Conservation (phyloP, 352 stramenopile species). For the Globisporangium cederbergense region DNA sequence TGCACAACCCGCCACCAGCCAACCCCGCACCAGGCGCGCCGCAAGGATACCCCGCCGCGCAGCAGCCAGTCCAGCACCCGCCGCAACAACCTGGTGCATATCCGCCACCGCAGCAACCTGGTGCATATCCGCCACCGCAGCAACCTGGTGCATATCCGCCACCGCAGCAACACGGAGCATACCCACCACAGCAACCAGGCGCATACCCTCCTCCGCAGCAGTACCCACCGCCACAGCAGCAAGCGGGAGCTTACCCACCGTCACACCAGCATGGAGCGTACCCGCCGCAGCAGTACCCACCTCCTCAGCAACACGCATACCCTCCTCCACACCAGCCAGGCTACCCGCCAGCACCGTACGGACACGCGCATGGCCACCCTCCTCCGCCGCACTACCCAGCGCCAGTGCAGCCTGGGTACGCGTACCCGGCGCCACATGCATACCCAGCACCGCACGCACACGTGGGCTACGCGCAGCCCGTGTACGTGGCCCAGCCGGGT, state of each 20-base stretch:
- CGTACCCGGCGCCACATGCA: slow-evolving; percentile 8
- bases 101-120: neutral
- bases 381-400: slow-evolving; percentile 13
- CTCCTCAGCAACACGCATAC: slow-evolving; percentile 12
- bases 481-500: slow-evolving; percentile 27
- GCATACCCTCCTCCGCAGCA: slow-evolving; percentile 19
- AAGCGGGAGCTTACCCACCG: slow-evolving; percentile 9
- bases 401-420: slow-evolving; percentile 12
- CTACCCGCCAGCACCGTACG: neutral
- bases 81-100: neutral
- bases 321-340: neutral
- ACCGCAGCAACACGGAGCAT: slow-evolving; percentile 11
- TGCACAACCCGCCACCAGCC: slow-evolving; percentile 3
- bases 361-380: slow-evolving; percentile 9
- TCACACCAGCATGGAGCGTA: slow-evolving; percentile 21
- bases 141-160: neutral
- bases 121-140: neutral
- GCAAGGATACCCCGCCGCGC: neutral
- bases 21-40: neutral
- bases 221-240: neutral
- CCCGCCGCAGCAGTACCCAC: slow-evolving; percentile 22
- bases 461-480: slow-evolving; percentile 17
- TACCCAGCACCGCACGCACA: slow-evolving; percentile 3
- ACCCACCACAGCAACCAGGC: slow-evolving; percentile 16
- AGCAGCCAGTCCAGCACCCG: too few relatives aligned